phyloP scores from a whole-genome alignment of 768 basidiomycete genomes.

The Boletus edulis region DNA sequence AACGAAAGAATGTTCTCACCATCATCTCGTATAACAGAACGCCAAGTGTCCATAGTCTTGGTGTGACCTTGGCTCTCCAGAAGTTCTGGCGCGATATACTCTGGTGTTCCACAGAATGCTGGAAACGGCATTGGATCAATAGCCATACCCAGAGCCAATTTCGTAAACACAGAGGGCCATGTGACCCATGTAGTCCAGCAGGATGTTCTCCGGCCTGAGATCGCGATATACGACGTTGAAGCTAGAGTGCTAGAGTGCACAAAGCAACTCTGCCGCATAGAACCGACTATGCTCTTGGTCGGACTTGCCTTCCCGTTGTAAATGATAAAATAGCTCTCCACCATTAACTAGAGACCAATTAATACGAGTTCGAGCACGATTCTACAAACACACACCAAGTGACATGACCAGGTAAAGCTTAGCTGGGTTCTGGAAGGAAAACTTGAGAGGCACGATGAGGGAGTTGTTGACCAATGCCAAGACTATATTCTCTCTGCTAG shows the following conservation, averaged over 20 bases:
- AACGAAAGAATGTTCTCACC: slow-evolving; percentile 38
- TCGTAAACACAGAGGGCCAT: slow-evolving; percentile 81
- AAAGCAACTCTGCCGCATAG: slow-evolving; percentile 96
- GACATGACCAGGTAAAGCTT: slow-evolving; percentile 98
- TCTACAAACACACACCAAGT: slow-evolving; percentile 56
- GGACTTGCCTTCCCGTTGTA: slow-evolving; percentile 96
- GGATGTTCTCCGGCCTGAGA: slow-evolving; percentile 96
- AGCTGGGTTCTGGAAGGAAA: slow-evolving; percentile 97
- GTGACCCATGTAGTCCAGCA: slow-evolving; percentile 96
- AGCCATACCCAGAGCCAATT: background rate
- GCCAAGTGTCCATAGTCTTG: slow-evolving; percentile 97
- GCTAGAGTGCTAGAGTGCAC: slow-evolving; percentile 90
- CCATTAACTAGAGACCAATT: slow-evolving; percentile 69
- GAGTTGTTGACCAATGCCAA: slow-evolving; percentile 97
- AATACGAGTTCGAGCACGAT: background rate
- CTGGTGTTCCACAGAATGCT: slow-evolving; percentile 98
- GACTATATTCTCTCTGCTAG: slow-evolving; percentile 94
- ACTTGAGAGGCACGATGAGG: slow-evolving; percentile 98
- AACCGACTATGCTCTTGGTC: slow-evolving; percentile 91
- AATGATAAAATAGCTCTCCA: slow-evolving; percentile 95
- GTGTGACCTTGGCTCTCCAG: slow-evolving; percentile 96
- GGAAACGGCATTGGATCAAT: slow-evolving; percentile 9
- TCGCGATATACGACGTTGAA: slow-evolving; percentile 99
- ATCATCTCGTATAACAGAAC: slow-evolving; percentile 98
- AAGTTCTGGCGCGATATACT: slow-evolving; percentile 97